Conservation (phyloP, 2,329 filamentous ascomycete genomes). For the Colletotrichum nymphaeae region DNA sequence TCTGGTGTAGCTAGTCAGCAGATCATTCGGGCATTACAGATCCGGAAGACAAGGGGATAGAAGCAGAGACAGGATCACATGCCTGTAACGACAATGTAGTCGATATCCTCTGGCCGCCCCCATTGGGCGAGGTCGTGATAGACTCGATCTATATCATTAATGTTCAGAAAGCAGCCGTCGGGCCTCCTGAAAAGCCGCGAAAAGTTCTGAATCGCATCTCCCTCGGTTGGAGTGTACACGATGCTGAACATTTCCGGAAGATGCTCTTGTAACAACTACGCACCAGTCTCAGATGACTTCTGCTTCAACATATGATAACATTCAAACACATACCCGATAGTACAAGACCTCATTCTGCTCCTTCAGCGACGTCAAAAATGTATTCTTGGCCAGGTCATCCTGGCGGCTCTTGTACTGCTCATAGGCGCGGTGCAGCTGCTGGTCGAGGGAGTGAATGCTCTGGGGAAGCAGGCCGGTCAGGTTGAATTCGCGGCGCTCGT, state of each 20-base stretch:
- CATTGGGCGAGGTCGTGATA: constrained; percentile 75
- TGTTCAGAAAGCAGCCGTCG: constrained; percentile 84
- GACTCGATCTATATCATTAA: constrained; percentile 74
- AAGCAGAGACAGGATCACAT: constrained; percentile 41
- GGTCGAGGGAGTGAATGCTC: constrained; percentile 78
- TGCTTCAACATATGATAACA: neutral
- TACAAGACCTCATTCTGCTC: constrained; percentile 89
- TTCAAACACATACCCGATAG: constrained; percentile 66
- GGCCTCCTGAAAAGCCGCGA: constrained; percentile 81
- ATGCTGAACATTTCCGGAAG: constrained; percentile 89
- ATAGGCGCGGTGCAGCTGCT: constrained; percentile 83
- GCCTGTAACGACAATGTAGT: constrained; percentile 90
- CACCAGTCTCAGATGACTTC: neutral
- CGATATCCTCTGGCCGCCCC: constrained; percentile 78
- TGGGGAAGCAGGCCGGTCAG: constrained; percentile 80
- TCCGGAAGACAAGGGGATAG: neutral
- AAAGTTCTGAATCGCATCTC: constrained; percentile 88
- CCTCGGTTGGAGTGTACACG: constrained; percentile 93
- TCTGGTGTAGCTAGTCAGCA: constrained; percentile 48
- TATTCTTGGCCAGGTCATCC: constrained; percentile 83
- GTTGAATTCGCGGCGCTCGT: constrained; percentile 77
- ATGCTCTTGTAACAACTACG: constrained; percentile 78
- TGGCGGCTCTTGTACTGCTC: constrained; percentile 76
- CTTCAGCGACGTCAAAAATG: constrained; percentile 86
- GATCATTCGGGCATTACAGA: neutral